A percentile compares a stretch with the other conserved stretches of the same genome.
These are phyloP conservation scores for Saccharum spontaneum DNA, from an alignment of 176 grass and related monocot genomes.

Conservation along the genomic window DNA sequence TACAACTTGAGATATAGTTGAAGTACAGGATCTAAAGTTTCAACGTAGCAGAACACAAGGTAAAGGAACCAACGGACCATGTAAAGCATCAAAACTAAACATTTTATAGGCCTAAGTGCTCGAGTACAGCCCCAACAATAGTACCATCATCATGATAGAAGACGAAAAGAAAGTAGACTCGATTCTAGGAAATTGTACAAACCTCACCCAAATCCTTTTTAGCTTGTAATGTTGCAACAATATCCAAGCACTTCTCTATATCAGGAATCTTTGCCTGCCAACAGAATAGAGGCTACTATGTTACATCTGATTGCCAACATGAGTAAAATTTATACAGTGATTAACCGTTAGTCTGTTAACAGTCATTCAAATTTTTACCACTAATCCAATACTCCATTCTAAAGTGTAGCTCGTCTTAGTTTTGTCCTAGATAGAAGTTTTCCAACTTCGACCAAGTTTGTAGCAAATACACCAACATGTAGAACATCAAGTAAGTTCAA, in stretches of 20 bases:
- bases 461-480: background rate
- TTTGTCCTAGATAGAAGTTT: background rate
- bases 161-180: background rate
- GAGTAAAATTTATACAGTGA: background rate
- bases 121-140: background rate
- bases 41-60: background rate
- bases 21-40: background rate
- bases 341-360: background rate
- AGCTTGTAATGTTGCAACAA: slow-evolving; percentile 69
- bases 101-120: background rate
- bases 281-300: slow-evolving; percentile 18
- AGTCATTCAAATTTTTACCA: background rate
- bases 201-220: slow-evolving; percentile 85
- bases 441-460: background rate
- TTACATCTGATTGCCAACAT: slow-evolving; percentile 3
- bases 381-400: background rate
- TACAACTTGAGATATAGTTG: background rate
- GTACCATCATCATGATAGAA: background rate
- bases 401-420: background rate
- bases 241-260: slow-evolving; percentile 90
- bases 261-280: slow-evolving; percentile 97
- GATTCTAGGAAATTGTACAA: slow-evolving; percentile 35
- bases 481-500: background rate
- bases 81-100: background rate
- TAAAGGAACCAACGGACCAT: background rate